Conservation (phyloP, 805 yeast genomes). For the Ogataea chonburiensis region DNA sequence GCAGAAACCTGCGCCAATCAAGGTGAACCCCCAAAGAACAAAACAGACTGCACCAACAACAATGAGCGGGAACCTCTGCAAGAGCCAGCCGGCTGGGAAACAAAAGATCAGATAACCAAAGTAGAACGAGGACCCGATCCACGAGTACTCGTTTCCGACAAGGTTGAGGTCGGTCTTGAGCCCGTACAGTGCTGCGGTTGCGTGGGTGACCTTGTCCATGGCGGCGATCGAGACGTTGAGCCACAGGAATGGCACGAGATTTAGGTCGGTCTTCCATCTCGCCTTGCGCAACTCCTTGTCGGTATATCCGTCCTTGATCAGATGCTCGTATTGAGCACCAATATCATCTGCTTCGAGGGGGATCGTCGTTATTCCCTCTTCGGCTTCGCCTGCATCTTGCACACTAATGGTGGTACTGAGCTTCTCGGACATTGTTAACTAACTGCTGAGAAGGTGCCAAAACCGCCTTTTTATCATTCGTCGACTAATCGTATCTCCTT, state of each 20-base stretch:
- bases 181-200: slow-evolving; percentile 42
- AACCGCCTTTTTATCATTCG: slow-evolving; percentile 1
- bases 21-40: slow-evolving; percentile 37
- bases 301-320: slow-evolving; percentile 24
- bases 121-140: slow-evolving; percentile 38
- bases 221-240: slow-evolving; percentile 50
- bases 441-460: not conserved
- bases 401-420: slow-evolving; percentile 3
- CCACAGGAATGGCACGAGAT: slow-evolving; percentile 49
- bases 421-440: slow-evolving; percentile 8
- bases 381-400: slow-evolving; percentile 2
- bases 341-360: slow-evolving; percentile 16
- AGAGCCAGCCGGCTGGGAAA: slow-evolving; percentile 38
- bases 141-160: slow-evolving; percentile 34
- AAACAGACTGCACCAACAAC: slow-evolving; percentile 33
- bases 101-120: slow-evolving; percentile 36
- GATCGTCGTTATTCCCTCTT: not conserved
- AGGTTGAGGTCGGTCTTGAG: slow-evolving; percentile 38
- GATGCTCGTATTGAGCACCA: slow-evolving; percentile 21
- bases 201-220: slow-evolving; percentile 53
- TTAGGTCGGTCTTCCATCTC: slow-evolving; percentile 48
- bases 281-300: slow-evolving; percentile 19
- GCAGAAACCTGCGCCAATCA: slow-evolving; percentile 45
- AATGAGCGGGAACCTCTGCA: slow-evolving; percentile 37
- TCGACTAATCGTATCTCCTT: not conserved